phyloP scores from a whole-genome alignment of 2,329 filamentous ascomycete species.

The Apiospora hydei region DNA sequence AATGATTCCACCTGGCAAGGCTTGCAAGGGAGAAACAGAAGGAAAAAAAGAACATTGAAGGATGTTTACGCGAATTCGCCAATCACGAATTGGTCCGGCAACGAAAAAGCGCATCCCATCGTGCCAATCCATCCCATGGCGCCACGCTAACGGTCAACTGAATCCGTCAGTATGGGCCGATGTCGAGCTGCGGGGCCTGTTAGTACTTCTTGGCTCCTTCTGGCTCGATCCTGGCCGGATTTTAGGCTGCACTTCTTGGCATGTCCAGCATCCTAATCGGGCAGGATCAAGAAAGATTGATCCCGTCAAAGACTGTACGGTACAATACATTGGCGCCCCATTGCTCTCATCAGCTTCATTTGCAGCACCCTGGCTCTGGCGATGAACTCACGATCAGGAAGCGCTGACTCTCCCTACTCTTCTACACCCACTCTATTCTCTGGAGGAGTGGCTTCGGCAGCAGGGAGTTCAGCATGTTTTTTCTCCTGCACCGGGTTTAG shows the following conservation, averaged over 20 bases:
- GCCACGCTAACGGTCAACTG: conserved; percentile 9
- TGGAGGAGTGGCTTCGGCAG: background rate
- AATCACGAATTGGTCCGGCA: conserved; percentile 13
- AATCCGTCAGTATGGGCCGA: conserved; percentile 19
- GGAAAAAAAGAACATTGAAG: background rate
- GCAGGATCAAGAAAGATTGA: background rate
- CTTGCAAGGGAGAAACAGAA: background rate
- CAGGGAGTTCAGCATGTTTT: background rate
- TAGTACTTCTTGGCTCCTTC: background rate
- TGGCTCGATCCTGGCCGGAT: conserved; percentile 2
- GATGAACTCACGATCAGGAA: background rate
- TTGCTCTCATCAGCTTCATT: background rate
- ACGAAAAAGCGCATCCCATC: conserved; percentile 6
- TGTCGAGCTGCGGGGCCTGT: background rate
- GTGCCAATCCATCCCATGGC: background rate
- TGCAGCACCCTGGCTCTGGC: background rate
- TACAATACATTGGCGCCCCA: background rate
- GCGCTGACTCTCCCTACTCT: background rate
- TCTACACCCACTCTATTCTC: conserved; percentile 2
- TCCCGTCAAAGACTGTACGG: background rate
- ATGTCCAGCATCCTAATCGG: conserved; percentile 2
- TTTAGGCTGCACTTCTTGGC: conserved; percentile 21
- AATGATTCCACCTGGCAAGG: background rate
- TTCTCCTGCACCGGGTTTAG: background rate
- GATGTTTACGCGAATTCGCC: conserved; percentile 5